Percentiles rank a stretch among this genome's conserved stretches.
Evolutionary conservation across 257 asterid species (phyloP).

Genomic region (Solanum tarapatanum): DNA sequence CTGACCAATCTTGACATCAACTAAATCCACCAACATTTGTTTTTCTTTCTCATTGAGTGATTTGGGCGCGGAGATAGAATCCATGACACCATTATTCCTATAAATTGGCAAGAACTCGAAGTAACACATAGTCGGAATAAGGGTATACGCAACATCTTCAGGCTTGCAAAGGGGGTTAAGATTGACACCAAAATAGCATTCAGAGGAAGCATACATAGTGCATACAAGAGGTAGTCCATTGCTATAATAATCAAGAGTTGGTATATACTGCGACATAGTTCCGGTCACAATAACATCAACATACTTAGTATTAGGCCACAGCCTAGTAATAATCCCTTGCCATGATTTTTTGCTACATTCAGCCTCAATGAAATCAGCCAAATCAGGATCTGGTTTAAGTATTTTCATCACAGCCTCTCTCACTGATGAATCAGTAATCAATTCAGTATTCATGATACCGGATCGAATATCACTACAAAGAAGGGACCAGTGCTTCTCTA

Average conservation of each 20-base stretch:
- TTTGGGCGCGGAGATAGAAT: neutral
- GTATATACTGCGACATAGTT: neutral
- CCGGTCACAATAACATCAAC: neutral
- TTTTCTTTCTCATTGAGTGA: neutral
- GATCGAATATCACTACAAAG: constrained; percentile 26
- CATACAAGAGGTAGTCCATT: constrained; percentile 33
- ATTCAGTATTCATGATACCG: constrained; percentile 6
- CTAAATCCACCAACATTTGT: constrained; percentile 22
- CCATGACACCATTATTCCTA: neutral
- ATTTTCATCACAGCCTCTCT: constrained; percentile 19
- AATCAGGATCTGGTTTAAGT: neutral
- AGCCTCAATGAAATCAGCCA: constrained; percentile 22
- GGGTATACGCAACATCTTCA: constrained; percentile 29
- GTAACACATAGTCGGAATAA: constrained; percentile 37
- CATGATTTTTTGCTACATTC: constrained; percentile 24
- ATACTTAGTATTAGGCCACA: neutral
- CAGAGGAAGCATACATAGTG: constrained; percentile 21
- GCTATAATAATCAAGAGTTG: constrained; percentile 27
- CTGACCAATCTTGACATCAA: neutral
- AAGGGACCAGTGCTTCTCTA: constrained; percentile 23
- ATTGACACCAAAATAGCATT: constrained; percentile 22
- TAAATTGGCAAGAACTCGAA: constrained; percentile 31
- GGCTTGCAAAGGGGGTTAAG: constrained; percentile 31
- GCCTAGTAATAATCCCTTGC: constrained; percentile 27
- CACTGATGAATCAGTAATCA: constrained; percentile 15